Evolutionary conservation across 2,329 filamentous ascomycete species (phyloP), one percentile per base, ranked within the genome.

Genomic region (Arthrobotrys megalospora): DNA sequence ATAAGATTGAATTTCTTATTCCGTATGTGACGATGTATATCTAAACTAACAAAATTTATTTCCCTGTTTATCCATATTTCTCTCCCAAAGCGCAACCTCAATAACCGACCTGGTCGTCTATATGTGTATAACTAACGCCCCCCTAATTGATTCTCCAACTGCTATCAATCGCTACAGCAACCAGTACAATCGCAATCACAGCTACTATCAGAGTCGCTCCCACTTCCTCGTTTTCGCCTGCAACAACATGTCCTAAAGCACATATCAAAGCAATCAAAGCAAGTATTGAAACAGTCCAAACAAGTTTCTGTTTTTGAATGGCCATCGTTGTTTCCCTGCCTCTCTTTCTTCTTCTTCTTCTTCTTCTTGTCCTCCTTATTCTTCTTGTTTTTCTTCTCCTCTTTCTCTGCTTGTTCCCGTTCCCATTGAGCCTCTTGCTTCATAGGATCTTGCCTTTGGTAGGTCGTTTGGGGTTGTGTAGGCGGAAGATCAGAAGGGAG

Each of bases 391-490:
- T 67, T n/a, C 5, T 48, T 66, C 6, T 53, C 28, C 11, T 52
- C 32, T 11, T 24, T 16, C 21, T 67, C 55, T 4, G 47, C 4
- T 11, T 52, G 21, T 19, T 50, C 62, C 2, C 5, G 47, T 32
- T 50, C 34, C 16, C 28, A 12, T 41, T 41, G 6, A 5, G 41
- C 6, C 6, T 19, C 12, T 28, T 67, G 47, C 16, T 38, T 21
- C 14, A 28, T 53, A 21, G 36, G 48, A 12, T 67, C 64, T 53
- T 67, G 64, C 45, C 32, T 67, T 67, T 67, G 32, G 34, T 67
- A 67, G 34, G 34, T 45, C 36, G 34, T 67, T 53, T 47, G 47
- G 8, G 64, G 63, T 53, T 66, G 47, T 6, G 64, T 32, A 1
- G 62, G 45, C 24, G 47, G 64, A n/a, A 21, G 3, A 6, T 43